Percentiles rank a stretch among this genome's conserved stretches.
phyloP scores from a whole-genome alignment of 495 filamentous ascomycete genomes.

The Penicillium silybi region DNA sequence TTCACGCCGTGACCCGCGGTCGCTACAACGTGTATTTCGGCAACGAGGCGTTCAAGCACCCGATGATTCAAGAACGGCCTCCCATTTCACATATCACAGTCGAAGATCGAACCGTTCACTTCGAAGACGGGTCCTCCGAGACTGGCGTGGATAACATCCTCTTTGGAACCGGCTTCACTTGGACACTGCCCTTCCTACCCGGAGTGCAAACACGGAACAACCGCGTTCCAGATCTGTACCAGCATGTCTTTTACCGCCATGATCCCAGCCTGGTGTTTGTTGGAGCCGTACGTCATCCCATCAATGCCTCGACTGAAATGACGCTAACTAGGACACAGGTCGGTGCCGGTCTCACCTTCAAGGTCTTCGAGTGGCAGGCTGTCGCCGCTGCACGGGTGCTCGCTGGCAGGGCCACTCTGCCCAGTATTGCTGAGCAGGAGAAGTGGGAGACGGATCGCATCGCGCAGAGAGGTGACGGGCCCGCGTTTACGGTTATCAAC shows the following conservation, averaged over 20 bases:
- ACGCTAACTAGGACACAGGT: conserved; percentile 38
- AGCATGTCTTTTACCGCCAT: conserved; percentile 49
- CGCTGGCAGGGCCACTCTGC: conserved; percentile 47
- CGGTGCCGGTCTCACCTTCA: conserved; percentile 55
- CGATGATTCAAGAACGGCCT: conserved; percentile 39
- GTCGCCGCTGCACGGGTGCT: conserved; percentile 53
- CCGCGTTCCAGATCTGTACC: conserved; percentile 51
- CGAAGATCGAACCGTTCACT: conserved; percentile 36
- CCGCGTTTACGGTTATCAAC: conserved; percentile 45
- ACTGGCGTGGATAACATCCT: conserved; percentile 52
- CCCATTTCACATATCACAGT: conserved; percentile 44
- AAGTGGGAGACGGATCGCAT: conserved; percentile 52
- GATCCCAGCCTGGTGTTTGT: conserved; percentile 38
- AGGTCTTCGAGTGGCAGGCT: conserved; percentile 59
- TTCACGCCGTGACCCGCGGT: conserved; percentile 38
- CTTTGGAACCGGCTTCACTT: conserved; percentile 55
- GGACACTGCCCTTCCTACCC: conserved; percentile 53
- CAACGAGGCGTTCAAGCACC: conserved; percentile 48
- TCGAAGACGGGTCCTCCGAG: conserved; percentile 47
- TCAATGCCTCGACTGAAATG: neutral
- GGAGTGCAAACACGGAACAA: conserved; percentile 48
- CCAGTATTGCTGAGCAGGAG: conserved; percentile 36
- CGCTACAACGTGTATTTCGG: conserved; percentile 50
- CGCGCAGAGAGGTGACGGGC: conserved; percentile 44
- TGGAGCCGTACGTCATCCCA: conserved; percentile 37